These are phyloP conservation scores for Acanthochlamys bracteata DNA, from an alignment of 106 monocot genomes.

Conservation along the genomic window DNA sequence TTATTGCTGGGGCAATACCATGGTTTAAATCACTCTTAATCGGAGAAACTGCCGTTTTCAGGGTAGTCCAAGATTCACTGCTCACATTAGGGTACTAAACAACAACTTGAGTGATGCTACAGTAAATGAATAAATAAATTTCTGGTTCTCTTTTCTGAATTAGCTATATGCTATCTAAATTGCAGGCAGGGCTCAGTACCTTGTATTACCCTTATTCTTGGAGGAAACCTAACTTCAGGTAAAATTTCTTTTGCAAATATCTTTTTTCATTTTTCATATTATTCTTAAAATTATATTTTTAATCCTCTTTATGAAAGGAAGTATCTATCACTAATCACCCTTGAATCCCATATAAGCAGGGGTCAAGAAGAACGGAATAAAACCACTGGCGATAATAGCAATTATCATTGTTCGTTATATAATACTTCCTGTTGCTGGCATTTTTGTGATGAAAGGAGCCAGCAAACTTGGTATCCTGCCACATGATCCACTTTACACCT, in stretches of 20 bases:
- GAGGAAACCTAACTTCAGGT: constrained; percentile 64
- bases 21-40: constrained; percentile 51
- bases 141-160: background rate
- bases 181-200: constrained; percentile 63
- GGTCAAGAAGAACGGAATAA: constrained; percentile 19
- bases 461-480: constrained; percentile 32
- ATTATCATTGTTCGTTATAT: constrained; percentile 31
- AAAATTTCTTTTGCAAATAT: background rate
- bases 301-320: background rate
- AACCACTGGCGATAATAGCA: constrained; percentile 17
- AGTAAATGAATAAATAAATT: background rate
- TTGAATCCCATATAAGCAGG: constrained; percentile 11
- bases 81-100: constrained; percentile 39
- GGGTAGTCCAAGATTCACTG: constrained; percentile 42
- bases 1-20: constrained; percentile 44
- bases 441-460: constrained; percentile 37
- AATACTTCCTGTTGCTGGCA: constrained; percentile 35
- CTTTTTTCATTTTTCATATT: background rate
- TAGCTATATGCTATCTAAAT: background rate
- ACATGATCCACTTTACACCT: constrained; percentile 38
- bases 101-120: background rate
- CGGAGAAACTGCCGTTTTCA: constrained; percentile 34
- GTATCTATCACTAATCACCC: background rate
- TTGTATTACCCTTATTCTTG: constrained; percentile 63
- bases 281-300: background rate